Percentiles rank a stretch among this genome's conserved stretches.
Conservation (phyloP, 2,329 filamentous ascomycete species). For the Aspergillus texensis region DNA sequence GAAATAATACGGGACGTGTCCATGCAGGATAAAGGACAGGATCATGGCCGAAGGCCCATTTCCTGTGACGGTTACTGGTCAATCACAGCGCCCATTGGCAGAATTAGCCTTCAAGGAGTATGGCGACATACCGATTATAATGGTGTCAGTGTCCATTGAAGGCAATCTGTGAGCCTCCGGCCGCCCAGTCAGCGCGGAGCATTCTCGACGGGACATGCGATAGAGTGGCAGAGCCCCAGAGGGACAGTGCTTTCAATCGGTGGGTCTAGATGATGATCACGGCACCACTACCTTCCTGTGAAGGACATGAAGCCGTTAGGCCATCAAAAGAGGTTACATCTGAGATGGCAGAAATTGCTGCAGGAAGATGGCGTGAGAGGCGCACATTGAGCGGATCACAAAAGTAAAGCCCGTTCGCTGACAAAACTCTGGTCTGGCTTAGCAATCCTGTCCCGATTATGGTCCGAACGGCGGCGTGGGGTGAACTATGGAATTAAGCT, state of each 20-base stretch:
- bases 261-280: slow-evolving; percentile 8
- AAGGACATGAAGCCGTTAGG: slow-evolving; percentile 21
- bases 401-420: slow-evolving; percentile 5
- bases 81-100: slow-evolving; percentile 18
- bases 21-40: slow-evolving; percentile 65
- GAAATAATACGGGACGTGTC: slow-evolving; percentile 60
- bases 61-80: slow-evolving; percentile 42
- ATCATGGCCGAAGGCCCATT: slow-evolving; percentile 65
- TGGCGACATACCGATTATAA: slow-evolving; percentile 47
- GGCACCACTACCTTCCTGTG: slow-evolving; percentile 22
- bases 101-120: slow-evolving; percentile 12
- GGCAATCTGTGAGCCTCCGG: slow-evolving; percentile 29
- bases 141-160: slow-evolving; percentile 44
- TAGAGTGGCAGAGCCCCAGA: neutral
- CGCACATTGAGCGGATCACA: neutral
- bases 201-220: slow-evolving; percentile 35
- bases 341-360: slow-evolving; percentile 5
- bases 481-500: neutral
- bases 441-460: slow-evolving; percentile 4
- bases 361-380: neutral
- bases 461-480: slow-evolving; percentile 4
- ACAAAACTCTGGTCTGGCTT: slow-evolving; percentile 17
- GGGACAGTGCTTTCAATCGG: slow-evolving; percentile 8
- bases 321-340: slow-evolving; percentile 23
- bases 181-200: slow-evolving; percentile 30